phyloP scores from a whole-genome alignment of 1,139 yeast species.

The Sugiyamaella novakii region DNA sequence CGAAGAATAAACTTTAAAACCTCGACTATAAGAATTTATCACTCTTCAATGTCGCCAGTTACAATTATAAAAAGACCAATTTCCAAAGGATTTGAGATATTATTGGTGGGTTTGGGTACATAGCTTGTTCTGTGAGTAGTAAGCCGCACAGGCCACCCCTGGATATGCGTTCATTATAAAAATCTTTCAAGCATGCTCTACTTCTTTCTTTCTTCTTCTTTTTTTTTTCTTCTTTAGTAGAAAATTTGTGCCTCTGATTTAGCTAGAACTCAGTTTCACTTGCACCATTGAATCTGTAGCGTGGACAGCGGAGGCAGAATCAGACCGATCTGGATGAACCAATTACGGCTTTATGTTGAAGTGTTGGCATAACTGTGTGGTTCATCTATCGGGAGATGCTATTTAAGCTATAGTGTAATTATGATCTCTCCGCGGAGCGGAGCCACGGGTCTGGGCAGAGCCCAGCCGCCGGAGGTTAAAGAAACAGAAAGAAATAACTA shows the following conservation, averaged over 20 bases:
- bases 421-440: neutral
- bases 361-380: conserved; percentile 6
- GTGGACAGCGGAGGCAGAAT: conserved; percentile 74
- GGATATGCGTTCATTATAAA: too few species aligned
- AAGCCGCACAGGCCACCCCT: too few species aligned
- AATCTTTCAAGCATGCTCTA: too few species aligned
- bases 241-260: conserved; percentile 47
- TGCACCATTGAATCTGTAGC: conserved; percentile 45
- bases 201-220: too few species aligned
- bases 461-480: conserved; percentile 1
- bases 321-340: conserved; percentile 17
- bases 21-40: too few species aligned
- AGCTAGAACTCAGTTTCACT: conserved; percentile 60
- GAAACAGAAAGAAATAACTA: conserved; percentile 11
- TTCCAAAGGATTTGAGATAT: too few species aligned
- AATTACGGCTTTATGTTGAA: conserved; percentile 3
- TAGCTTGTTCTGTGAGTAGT: too few species aligned
- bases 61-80: too few species aligned
- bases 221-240: conserved; percentile 15
- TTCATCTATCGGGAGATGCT: conserved; percentile 4
- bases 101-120: too few species aligned
- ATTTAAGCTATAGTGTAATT: neutral
- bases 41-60: too few species aligned
- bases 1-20: too few species aligned
- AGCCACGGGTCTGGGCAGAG: neutral